These are phyloP conservation scores for Sequoia sempervirens DNA, from an alignment of 75 land plant species.

Conservation along the genomic window DNA sequence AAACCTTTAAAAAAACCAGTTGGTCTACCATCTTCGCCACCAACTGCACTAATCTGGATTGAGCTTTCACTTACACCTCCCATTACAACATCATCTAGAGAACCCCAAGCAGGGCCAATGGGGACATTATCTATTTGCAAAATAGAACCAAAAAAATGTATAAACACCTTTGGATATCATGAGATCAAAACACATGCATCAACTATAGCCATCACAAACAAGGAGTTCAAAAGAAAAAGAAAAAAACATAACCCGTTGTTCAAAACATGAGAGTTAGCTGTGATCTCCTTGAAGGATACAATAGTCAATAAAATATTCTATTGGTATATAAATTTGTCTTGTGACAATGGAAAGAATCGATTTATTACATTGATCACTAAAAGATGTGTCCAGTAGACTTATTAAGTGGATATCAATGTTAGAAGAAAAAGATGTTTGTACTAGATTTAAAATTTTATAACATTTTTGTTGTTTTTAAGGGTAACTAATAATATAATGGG, in stretches of 20 bases:
- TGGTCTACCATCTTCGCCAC: slow-evolving; percentile 75
- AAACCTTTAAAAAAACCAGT: slow-evolving; percentile 87
- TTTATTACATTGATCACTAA: background rate
- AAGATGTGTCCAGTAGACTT: background rate
- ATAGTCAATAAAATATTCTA: background rate
- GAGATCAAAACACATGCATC: background rate
- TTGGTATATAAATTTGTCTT: background rate
- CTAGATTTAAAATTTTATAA: too few species aligned
- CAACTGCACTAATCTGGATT: slow-evolving; percentile 58
- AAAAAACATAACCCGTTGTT: background rate
- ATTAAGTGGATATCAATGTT: background rate
- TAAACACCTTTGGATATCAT: background rate
- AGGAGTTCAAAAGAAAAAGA: background rate
- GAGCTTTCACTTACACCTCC: slow-evolving; percentile 97
- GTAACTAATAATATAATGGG: too few species aligned
- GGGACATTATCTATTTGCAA: slow-evolving; percentile 30
- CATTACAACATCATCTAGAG: slow-evolving; percentile 99
- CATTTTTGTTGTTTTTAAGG: too few species aligned
- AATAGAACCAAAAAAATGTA: background rate
- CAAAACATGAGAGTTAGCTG: background rate
- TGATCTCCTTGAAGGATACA: background rate
- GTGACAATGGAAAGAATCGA: background rate
- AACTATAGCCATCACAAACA: background rate
- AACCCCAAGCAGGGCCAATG: slow-evolving; percentile 84
- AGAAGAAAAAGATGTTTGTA: background rate